Conservation (phyloP, 179 eudicot genomes). For the Spergularia azorica region DNA sequence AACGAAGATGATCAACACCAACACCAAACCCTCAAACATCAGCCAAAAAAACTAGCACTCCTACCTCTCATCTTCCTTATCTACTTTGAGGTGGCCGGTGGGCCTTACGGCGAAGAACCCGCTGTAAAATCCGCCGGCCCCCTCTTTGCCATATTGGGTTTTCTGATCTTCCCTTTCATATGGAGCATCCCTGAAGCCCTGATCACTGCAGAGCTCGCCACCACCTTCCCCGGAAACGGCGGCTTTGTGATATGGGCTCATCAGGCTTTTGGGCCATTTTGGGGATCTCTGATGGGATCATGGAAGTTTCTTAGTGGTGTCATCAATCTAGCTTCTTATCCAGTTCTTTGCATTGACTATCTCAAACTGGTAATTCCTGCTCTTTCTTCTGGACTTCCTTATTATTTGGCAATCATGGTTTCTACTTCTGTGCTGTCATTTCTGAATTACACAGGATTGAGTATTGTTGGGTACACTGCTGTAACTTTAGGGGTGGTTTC, state of each 20-base stretch:
- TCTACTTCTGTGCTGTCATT: slow-evolving; percentile 44
- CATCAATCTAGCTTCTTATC: slow-evolving; percentile 36
- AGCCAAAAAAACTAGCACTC: slow-evolving; percentile 28
- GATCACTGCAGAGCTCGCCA: slow-evolving; percentile 40
- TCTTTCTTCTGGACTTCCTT: slow-evolving; percentile 35
- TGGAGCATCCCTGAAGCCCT: slow-evolving; percentile 51
- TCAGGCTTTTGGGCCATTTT: slow-evolving; percentile 40
- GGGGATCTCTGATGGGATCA: slow-evolving; percentile 37
- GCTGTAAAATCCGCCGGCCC: slow-evolving; percentile 35
- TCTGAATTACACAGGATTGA: slow-evolving; percentile 57
- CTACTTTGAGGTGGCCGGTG: slow-evolving; percentile 43
- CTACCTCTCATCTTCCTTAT: slow-evolving; percentile 37
- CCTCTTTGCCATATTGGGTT: slow-evolving; percentile 34
- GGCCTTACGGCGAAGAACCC: slow-evolving; percentile 38
- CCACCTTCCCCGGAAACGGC: slow-evolving; percentile 42
- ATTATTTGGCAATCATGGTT: slow-evolving; percentile 31
- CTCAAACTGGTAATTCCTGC: slow-evolving; percentile 36
- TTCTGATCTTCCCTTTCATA: slow-evolving; percentile 42
- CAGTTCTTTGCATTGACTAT: slow-evolving; percentile 43
- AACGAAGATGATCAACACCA: slow-evolving; percentile 8
- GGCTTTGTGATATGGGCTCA: slow-evolving; percentile 40
- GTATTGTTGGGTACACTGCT: slow-evolving; percentile 62
- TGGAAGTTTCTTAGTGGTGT: slow-evolving; percentile 45
- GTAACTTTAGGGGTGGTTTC: slow-evolving; percentile 51
- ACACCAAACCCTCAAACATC: background rate